Percentiles rank a stretch among this genome's conserved stretches.
Evolutionary conservation across 2,329 filamentous ascomycete genomes (phyloP).

Genomic region (Lachnellula cervina): DNA sequence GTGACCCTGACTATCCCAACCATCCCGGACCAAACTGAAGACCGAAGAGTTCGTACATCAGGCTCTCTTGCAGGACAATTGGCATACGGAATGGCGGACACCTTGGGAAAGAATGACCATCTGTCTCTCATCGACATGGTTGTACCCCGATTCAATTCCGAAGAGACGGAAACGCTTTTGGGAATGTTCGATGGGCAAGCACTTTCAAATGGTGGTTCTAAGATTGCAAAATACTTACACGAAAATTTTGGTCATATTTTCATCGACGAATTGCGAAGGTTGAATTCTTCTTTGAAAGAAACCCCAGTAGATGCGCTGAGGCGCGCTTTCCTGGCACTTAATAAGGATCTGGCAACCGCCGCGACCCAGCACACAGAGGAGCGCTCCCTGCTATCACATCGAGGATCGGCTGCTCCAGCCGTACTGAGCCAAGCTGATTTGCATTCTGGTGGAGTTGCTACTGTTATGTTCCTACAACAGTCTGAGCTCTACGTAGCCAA

Average conservation of each 20-base stretch:
- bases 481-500: slow-evolving; percentile 93
- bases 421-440: slow-evolving; percentile 85
- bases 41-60: slow-evolving; percentile 91
- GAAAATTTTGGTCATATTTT: slow-evolving; percentile 92
- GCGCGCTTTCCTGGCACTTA: slow-evolving; percentile 80
- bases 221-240: slow-evolving; percentile 93
- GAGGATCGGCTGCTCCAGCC: slow-evolving; percentile 66
- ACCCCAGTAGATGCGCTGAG: slow-evolving; percentile 78
- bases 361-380: slow-evolving; percentile 78
- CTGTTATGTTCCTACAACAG: slow-evolving; percentile 81
- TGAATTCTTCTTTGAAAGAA: slow-evolving; percentile 65
- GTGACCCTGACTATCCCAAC: slow-evolving; percentile 91
- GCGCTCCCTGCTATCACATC: slow-evolving; percentile 59
- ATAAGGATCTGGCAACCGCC: slow-evolving; percentile 87
- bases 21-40: slow-evolving; percentile 91
- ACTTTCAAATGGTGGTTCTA: slow-evolving; percentile 84
- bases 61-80: slow-evolving; percentile 88
- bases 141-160: slow-evolving; percentile 83
- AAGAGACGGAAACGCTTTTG: slow-evolving; percentile 82
- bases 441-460: slow-evolving; percentile 84
- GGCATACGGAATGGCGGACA: slow-evolving; percentile 97
- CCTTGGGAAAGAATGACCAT: slow-evolving; percentile 87
- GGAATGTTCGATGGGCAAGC: slow-evolving; percentile 95
- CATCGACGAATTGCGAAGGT: slow-evolving; percentile 69
- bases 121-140: slow-evolving; percentile 94